Evolutionary conservation across 768 basidiomycete genomes (phyloP).

Genomic region (Phanerodontia chrysosporium): DNA sequence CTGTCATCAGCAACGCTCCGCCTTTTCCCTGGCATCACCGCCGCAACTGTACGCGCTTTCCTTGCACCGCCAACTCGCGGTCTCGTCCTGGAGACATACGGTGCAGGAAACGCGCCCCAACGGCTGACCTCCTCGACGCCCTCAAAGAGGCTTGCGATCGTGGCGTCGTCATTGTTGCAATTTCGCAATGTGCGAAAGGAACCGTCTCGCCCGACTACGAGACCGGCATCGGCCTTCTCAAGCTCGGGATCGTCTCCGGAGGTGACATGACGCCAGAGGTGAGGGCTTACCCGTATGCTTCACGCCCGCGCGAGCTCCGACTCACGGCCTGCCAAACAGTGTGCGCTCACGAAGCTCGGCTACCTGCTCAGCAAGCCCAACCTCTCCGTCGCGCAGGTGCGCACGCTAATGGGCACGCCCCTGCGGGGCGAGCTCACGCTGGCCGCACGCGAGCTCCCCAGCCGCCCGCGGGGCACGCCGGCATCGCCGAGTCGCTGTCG

Average conservation of each 20-base stretch:
- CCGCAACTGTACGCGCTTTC: slow-evolving; percentile 70
- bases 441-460: slow-evolving; percentile 37
- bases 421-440: slow-evolving; percentile 86
- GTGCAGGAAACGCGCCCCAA: slow-evolving; percentile 90
- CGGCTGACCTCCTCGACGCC: slow-evolving; percentile 70
- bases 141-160: slow-evolving; percentile 79
- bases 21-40: slow-evolving; percentile 84
- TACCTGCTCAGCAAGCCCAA: slow-evolving; percentile 88
- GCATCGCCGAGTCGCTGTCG: slow-evolving; percentile 47
- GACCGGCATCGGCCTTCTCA: slow-evolving; percentile 65
- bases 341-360: slow-evolving; percentile 84
- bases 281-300: slow-evolving; percentile 9
- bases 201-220: slow-evolving; percentile 82
- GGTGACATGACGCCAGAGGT: slow-evolving; percentile 97
- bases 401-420: slow-evolving; percentile 69
- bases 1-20: slow-evolving; percentile 66
- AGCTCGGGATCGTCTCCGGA: slow-evolving; percentile 78
- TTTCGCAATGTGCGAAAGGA: slow-evolving; percentile 87
- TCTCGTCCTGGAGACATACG: slow-evolving; percentile 87
- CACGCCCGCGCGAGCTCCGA: background rate
- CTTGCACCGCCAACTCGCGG: slow-evolving; percentile 71
- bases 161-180: slow-evolving; percentile 85
- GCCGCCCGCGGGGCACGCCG: slow-evolving; percentile 20
- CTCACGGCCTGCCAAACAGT: slow-evolving; percentile 40
- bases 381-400: slow-evolving; percentile 61